Conservation (phyloP, 805 yeast genomes). For the Maudiozyma saulgeensis region DNA sequence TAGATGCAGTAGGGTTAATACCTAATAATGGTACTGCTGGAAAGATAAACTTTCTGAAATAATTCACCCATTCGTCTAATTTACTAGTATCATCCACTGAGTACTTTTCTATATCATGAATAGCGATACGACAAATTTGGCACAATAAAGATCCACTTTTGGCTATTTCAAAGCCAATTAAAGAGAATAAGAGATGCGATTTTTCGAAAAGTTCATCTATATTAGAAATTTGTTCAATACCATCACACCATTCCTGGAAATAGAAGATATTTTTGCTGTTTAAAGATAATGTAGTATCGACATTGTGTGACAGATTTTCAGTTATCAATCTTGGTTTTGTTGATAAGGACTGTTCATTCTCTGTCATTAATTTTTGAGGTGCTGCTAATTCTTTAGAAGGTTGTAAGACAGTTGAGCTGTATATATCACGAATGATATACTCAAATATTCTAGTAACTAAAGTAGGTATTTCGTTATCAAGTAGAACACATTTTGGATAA, state of each 20-base stretch:
- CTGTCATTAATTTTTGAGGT: neutral
- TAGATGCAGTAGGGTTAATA: slow-evolving; percentile 49
- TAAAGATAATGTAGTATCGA: slow-evolving; percentile 7
- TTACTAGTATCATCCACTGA: slow-evolving; percentile 9
- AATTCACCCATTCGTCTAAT: slow-evolving; percentile 44
- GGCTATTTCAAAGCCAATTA: slow-evolving; percentile 48
- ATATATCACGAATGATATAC: slow-evolving; percentile 37
- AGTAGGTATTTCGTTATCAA: slow-evolving; percentile 40
- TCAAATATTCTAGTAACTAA: slow-evolving; percentile 43
- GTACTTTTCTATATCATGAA: slow-evolving; percentile 26
- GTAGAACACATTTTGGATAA: slow-evolving; percentile 51
- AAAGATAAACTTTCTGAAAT: slow-evolving; percentile 53
- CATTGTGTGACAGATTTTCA: slow-evolving; percentile 10
- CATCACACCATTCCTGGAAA: slow-evolving; percentile 40
- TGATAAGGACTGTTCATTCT: neutral
- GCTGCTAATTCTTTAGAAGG: neutral
- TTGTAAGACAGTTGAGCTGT: neutral
- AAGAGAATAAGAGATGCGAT: slow-evolving; percentile 16
- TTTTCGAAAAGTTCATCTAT: slow-evolving; percentile 35
- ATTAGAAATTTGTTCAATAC: slow-evolving; percentile 31
- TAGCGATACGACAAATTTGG: slow-evolving; percentile 54
- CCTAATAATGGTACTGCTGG: slow-evolving; percentile 49
- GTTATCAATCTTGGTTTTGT: slow-evolving; percentile 12
- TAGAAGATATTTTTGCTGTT: slow-evolving; percentile 30
- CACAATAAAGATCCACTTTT: slow-evolving; percentile 39